phyloP scores from a whole-genome alignment of 2,329 filamentous ascomycete genomes.

The Colletotrichum sidae region DNA sequence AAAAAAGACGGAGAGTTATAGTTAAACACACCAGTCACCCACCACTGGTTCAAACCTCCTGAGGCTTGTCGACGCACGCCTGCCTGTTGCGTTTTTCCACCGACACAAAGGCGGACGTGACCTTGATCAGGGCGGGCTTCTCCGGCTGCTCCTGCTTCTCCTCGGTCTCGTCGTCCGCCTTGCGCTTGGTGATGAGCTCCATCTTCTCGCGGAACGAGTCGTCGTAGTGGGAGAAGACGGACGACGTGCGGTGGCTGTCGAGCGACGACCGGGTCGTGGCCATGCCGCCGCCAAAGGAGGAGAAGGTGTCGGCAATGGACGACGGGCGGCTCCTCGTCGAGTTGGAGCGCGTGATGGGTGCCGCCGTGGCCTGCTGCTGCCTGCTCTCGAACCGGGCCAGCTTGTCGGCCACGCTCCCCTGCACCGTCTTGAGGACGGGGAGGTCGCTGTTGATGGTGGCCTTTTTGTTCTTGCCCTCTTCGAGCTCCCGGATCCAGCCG shows the following conservation, averaged over 20 bases:
- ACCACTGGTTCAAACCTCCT: no score
- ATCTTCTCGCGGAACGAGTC: constrained; percentile 35
- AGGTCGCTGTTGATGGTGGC: constrained; percentile 20
- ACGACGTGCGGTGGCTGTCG: constrained; percentile 29
- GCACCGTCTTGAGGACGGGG: constrained; percentile 27
- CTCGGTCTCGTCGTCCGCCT: constrained; percentile 10
- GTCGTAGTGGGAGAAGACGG: constrained; percentile 34
- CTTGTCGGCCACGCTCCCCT: constrained; percentile 31
- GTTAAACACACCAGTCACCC: no score
- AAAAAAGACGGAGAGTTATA: no score
- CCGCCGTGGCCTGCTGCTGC: constrained; percentile 8
- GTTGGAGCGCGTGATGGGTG: constrained; percentile 22
- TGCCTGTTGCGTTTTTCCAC: neutral
- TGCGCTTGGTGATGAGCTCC: constrained; percentile 26
- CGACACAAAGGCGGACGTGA: constrained; percentile 23
- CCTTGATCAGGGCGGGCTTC: constrained; percentile 8
- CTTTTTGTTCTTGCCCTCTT: constrained; percentile 20
- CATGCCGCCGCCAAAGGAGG: constrained; percentile 18
- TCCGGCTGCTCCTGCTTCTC: neutral
- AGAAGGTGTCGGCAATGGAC: constrained; percentile 29
- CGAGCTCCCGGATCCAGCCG: constrained; percentile 31
- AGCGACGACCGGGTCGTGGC: constrained; percentile 27
- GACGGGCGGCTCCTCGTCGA: constrained; percentile 25
- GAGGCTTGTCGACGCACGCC: neutral
- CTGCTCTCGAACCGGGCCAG: constrained; percentile 28